Conservation (phyloP, 2,329 filamentous ascomycete genomes). For the Aspergillus sp. region DNA sequence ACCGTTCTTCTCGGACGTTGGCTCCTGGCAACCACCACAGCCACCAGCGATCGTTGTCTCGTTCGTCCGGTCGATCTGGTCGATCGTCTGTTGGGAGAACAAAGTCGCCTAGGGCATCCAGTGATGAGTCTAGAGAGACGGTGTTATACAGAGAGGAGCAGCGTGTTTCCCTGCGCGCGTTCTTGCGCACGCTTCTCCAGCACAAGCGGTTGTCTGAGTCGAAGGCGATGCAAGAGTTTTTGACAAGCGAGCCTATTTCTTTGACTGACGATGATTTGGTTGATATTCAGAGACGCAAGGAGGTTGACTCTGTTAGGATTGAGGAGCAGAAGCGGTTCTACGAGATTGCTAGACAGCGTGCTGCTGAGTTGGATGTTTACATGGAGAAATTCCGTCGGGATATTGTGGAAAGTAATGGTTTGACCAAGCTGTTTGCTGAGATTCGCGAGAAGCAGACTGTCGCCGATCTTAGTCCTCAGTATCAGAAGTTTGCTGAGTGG, state of each 20-base stretch:
- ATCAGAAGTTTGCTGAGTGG: constrained; percentile 98
- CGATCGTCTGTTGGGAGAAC: constrained; percentile 7
- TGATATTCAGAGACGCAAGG: constrained; percentile 72
- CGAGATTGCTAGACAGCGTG: constrained; percentile 84
- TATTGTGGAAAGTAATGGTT: constrained; percentile 69
- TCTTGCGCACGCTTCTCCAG: constrained; percentile 75
- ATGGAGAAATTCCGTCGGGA: constrained; percentile 76
- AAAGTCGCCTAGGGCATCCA: constrained; percentile 28
- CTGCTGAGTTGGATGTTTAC: constrained; percentile 89
- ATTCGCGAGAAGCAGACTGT: constrained; percentile 87
- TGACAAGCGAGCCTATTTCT: constrained; percentile 64
- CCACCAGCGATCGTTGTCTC: constrained; percentile 22
- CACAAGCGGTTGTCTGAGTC: constrained; percentile 79
- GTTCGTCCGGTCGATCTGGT: constrained; percentile 5
- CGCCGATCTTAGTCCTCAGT: constrained; percentile 82
- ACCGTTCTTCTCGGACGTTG: constrained; percentile 27
- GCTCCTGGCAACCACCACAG: constrained; percentile 18
- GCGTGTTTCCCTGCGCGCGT: constrained; percentile 83
- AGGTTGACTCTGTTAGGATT: constrained; percentile 77
- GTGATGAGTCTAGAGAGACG: constrained; percentile 43
- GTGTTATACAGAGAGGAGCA: constrained; percentile 79
- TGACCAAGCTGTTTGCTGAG: constrained; percentile 87
- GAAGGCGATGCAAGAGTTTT: constrained; percentile 75
- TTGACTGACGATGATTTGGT: constrained; percentile 74
- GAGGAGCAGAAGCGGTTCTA: constrained; percentile 94